Percentiles rank a stretch among this genome's conserved stretches.
These are phyloP conservation scores for Septoria petroselini DNA, from an alignment of 2,329 filamentous ascomycete genomes.

Conservation along the genomic window DNA sequence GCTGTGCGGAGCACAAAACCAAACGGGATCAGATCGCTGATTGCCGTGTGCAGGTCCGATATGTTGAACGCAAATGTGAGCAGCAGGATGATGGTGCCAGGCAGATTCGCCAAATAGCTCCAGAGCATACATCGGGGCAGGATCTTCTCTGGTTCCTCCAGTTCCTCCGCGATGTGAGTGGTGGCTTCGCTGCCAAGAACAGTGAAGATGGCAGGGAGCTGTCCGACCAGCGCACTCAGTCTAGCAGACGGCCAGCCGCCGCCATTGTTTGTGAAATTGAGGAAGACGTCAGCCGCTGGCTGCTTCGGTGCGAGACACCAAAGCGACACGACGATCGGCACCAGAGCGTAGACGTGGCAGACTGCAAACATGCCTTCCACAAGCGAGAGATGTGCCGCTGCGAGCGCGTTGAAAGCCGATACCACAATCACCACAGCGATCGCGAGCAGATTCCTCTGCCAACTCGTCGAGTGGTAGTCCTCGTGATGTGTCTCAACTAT, in stretches of 20 bases:
- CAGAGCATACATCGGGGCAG: constrained; percentile 45
- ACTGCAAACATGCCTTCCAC: constrained; percentile 35
- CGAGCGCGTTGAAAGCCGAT: constrained; percentile 34
- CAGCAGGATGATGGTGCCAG: constrained; percentile 31
- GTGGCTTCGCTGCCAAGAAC: constrained; percentile 39
- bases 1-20: constrained; percentile 38
- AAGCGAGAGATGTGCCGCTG: constrained; percentile 31
- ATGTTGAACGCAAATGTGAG: constrained; percentile 40
- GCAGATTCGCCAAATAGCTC: constrained; percentile 39
- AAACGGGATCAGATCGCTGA: constrained; percentile 33
- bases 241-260: constrained; percentile 41
- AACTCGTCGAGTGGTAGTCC: constrained; percentile 22
- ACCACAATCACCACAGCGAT: constrained; percentile 26
- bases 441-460: constrained; percentile 30
- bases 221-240: constrained; percentile 42
- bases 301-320: constrained; percentile 30
- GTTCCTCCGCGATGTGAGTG: constrained; percentile 46
- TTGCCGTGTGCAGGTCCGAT: constrained; percentile 34
- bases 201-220: constrained; percentile 34
- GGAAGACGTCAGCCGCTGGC: constrained; percentile 30
- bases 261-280: constrained; percentile 39
- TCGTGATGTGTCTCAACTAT: constrained; percentile 43
- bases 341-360: constrained; percentile 37
- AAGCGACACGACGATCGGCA: constrained; percentile 34
- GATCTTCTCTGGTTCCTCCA: constrained; percentile 42